Evolutionary conservation across 495 filamentous ascomycete genomes (phyloP).

Genomic region (Talaromyces ruber): DNA sequence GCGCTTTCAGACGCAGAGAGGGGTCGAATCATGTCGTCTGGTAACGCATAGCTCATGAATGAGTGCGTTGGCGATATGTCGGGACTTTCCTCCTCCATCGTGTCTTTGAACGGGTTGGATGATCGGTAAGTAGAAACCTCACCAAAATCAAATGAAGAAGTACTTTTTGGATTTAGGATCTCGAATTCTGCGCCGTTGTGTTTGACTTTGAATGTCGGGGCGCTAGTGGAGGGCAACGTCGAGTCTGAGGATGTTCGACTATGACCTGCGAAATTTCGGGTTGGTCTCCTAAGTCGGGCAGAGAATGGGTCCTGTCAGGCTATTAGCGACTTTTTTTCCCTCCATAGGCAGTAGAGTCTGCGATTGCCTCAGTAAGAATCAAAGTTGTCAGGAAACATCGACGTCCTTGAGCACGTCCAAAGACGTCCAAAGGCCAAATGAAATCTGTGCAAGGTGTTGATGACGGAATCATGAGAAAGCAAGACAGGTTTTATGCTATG

Average conservation of each 20-base stretch:
- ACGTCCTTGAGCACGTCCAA: background rate
- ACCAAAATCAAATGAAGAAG: background rate
- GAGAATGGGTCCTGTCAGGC: conserved; percentile 31
- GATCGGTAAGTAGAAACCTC: background rate
- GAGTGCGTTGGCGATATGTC: background rate
- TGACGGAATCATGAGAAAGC: background rate
- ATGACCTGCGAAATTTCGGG: conserved; percentile 5
- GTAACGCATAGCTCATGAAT: background rate
- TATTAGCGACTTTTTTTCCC: background rate
- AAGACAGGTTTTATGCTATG: background rate
- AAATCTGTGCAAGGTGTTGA: background rate
- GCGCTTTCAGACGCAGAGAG: conserved; percentile 6
- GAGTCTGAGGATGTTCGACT: conserved; percentile 20
- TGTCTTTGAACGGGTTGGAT: background rate
- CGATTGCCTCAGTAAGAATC: background rate
- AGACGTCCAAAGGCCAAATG: background rate
- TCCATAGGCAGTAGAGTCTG: background rate
- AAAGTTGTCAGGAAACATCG: background rate
- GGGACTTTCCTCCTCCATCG: background rate
- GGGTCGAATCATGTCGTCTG: conserved; percentile 1
- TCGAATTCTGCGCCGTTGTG: conserved; percentile 37
- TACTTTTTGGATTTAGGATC: conserved; percentile 34
- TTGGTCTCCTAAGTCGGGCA: conserved; percentile 21
- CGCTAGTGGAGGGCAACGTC: conserved; percentile 18
- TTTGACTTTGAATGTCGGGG: conserved; percentile 24